phyloP scores from a whole-genome alignment of 148 eudicot genomes.

The Talinum fruticosum region DNA sequence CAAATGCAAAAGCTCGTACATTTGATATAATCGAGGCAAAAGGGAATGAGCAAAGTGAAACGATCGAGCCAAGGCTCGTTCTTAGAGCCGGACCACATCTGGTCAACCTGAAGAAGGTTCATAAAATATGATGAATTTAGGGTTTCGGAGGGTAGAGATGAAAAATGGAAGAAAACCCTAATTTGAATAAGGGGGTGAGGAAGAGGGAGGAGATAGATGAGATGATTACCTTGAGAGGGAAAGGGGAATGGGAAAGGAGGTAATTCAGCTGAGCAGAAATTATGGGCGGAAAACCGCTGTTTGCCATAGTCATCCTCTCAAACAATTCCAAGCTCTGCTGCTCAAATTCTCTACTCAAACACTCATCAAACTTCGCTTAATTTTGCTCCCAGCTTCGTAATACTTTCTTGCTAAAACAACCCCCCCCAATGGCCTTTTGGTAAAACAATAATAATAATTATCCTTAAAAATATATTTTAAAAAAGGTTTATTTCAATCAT shows the following conservation, averaged over 20 bases:
- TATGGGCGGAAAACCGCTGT: constrained; percentile 74
- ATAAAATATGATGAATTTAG: background rate
- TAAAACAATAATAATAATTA: too few species aligned
- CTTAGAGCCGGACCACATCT: constrained; percentile 89
- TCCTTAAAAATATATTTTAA: too few species aligned
- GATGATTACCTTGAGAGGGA: constrained; percentile 68
- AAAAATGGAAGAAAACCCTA: constrained; percentile 15
- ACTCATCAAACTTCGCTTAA: background rate
- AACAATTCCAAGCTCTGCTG: background rate
- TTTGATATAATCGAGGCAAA: constrained; percentile 78
- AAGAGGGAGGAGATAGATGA: background rate
- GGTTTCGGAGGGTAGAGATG: background rate
- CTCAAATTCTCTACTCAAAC: background rate
- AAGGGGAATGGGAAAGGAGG: constrained; percentile 64
- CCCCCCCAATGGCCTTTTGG: too few species aligned
- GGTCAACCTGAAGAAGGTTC: constrained; percentile 58
- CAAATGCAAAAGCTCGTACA: constrained; percentile 34
- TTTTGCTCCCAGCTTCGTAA: too few species aligned
- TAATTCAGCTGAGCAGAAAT: constrained; percentile 70
- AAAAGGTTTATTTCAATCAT: too few species aligned
- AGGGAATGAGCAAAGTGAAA: constrained; percentile 76
- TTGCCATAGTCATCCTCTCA: constrained; percentile 43
- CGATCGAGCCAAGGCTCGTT: constrained; percentile 59
- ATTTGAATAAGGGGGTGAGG: background rate
- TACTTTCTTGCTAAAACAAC: too few species aligned